Percentiles rank a stretch among this genome's conserved stretches.
These are phyloP conservation scores for Patellifolia procumbens DNA, from an alignment of 179 eudicot species.

Conservation along the genomic window DNA sequence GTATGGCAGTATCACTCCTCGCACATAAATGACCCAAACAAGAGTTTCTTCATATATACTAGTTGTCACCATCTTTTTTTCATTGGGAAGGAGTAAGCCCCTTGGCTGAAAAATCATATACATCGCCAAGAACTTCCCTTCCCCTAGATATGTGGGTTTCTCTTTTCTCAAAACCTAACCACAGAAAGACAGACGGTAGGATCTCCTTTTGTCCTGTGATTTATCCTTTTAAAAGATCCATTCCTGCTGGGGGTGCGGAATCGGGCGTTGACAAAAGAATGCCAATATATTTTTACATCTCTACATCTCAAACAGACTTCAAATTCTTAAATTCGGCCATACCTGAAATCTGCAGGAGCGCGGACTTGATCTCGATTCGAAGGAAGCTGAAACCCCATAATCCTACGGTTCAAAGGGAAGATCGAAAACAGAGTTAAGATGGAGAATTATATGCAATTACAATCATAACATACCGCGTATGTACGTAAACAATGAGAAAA, in stretches of 20 bases:
- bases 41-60: neutral
- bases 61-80: neutral
- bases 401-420: conserved; percentile 35
- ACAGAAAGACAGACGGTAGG: no score
- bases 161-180: no score
- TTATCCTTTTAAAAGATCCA: no score
- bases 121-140: neutral
- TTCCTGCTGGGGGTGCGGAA: neutral
- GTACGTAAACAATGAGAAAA: neutral
- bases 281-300: neutral
- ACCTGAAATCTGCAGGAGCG: conserved; percentile 74
- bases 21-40: neutral
- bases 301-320: neutral
- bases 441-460: neutral
- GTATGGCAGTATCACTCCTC: neutral
- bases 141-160: neutral
- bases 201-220: no score
- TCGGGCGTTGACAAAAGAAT: neutral
- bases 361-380: conserved; percentile 61
- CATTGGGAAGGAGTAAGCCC: neutral
- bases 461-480: neutral
- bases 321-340: no score
- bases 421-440: conserved; percentile 5
- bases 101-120: neutral
- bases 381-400: conserved; percentile 58